Evolutionary conservation across 257 asterid genomes (phyloP), one percentile per base, ranked within the genome.

Genomic region (Solanum pinnatisectum): DNA sequence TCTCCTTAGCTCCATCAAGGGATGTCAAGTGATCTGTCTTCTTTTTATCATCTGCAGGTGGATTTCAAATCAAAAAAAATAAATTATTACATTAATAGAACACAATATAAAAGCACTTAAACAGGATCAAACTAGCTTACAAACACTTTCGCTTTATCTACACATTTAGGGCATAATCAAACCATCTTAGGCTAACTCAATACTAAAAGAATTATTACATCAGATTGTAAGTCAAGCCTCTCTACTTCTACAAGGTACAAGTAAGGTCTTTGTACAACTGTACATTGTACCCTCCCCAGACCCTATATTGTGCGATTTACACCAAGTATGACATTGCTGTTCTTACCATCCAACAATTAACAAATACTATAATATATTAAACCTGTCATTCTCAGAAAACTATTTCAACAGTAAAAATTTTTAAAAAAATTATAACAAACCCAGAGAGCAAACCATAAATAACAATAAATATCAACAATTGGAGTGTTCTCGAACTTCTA

Each of bases 1-100:
- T 96, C 90, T 96, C 98, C 93, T 93, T 92, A 67, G 98, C 98
- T 77, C 99, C 99, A 86, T 96, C 98, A 87, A 96, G 98, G 52
- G 91, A 92, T 67, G 90, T 93, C 76, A 96, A 90, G 92, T 96
- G 99, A 59, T 89, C 90, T 1, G 91, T 90, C 93, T 92, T 96
- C 92, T 91, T 94, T 11, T 93, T 88, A 92, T 94, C 99, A 92
- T 87, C 99, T 96, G 92, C 88, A 83, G 23, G 88, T 35, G 30
- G 71, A 89, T 70, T 44, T 32, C 74, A 63, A 63, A n/a, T 63
- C 0, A 5, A 15, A 23, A 59, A 11, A 32, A 15, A 3, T 12
- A 11, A 10, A 9, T 13, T n/a, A 77, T 12, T 1, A 77, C 60
- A 77, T 40, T 10, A 77, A n/a, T 76, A 77, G 5, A 6, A n/a